Evolutionary conservation across 306 rosid species (phyloP).

Genomic region (Spatholobus suberectus): DNA sequence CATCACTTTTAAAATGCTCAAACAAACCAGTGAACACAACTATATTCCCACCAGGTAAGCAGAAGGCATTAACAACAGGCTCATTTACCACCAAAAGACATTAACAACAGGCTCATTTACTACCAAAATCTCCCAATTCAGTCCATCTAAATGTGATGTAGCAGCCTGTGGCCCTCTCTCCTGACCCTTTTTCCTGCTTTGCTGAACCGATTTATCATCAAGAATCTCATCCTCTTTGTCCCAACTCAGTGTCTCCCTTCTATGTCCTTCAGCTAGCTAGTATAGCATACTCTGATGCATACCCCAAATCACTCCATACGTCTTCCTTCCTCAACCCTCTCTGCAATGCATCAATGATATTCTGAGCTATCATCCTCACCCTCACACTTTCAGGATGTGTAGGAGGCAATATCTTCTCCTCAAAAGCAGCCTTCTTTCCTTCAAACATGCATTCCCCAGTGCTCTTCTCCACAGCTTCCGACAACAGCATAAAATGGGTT

Average conservation of each 20-base stretch:
- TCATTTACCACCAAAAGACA: conserved; percentile 81
- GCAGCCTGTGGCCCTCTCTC: conserved; percentile 48
- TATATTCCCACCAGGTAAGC: conserved; percentile 95
- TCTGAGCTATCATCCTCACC: conserved; percentile 68
- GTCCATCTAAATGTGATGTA: conserved; percentile 78
- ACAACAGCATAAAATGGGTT: conserved; percentile 69
- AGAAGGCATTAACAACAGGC: conserved; percentile 75
- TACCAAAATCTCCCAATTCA: conserved; percentile 91
- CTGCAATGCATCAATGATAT: conserved; percentile 69
- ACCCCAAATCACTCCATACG: conserved; percentile 72
- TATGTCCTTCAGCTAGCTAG: conserved; percentile 39
- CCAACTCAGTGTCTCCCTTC: conserved; percentile 61
- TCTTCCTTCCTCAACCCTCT: conserved; percentile 70
- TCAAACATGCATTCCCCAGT: conserved; percentile 72
- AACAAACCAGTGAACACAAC: conserved; percentile 80
- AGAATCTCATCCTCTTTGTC: conserved; percentile 69
- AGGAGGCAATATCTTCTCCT: conserved; percentile 76
- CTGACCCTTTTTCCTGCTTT: conserved; percentile 62
- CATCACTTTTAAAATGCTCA: conserved; percentile 74
- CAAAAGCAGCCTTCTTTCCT: conserved; percentile 57
- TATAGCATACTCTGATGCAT: conserved; percentile 59
- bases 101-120: no score
- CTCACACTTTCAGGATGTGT: conserved; percentile 84
- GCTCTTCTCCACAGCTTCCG: conserved; percentile 63
- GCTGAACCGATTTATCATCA: conserved; percentile 78